Percentiles rank a stretch among this genome's conserved stretches.
phyloP scores from a whole-genome alignment of 73 alveolate species.

The Paramecium tetraurelia region DNA sequence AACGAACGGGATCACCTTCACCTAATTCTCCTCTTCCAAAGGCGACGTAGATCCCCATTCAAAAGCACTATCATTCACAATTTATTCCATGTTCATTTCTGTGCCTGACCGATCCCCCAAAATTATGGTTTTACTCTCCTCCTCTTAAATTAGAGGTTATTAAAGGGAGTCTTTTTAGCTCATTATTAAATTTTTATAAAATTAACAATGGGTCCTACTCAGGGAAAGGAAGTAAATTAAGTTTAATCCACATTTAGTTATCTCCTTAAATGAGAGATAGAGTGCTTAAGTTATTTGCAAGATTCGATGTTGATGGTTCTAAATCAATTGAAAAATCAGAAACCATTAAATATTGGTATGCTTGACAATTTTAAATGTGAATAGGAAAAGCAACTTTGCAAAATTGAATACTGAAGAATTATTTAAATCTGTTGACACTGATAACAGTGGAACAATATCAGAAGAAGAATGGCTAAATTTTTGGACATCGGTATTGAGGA shows the following conservation, averaged over 20 bases:
- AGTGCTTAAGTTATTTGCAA: slow-evolving; percentile 36
- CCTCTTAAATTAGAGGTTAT: neutral
- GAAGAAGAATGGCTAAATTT: slow-evolving; percentile 69
- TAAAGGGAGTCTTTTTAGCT: neutral
- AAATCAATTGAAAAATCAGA: slow-evolving; percentile 48
- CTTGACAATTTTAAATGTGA: neutral
- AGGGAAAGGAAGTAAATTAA: slow-evolving; percentile 26
- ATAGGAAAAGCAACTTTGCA: slow-evolving; percentile 57
- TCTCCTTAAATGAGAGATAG: slow-evolving; percentile 50
- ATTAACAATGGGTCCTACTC: slow-evolving; percentile 16
- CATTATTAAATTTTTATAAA: neutral
- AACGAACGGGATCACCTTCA: neutral
- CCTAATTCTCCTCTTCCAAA: neutral
- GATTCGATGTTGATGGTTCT: slow-evolving; percentile 59
- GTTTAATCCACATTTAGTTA: neutral
- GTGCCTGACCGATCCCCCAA: neutral
- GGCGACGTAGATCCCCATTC: neutral
- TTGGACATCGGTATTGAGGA: slow-evolving; percentile 46
- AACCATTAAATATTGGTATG: slow-evolving; percentile 55
- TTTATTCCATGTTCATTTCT: neutral
- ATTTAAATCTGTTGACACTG: slow-evolving; percentile 60
- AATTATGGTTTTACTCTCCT: neutral
- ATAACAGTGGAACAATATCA: slow-evolving; percentile 55
- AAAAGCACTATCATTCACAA: neutral
- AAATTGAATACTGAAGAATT: slow-evolving; percentile 61